phyloP scores from a whole-genome alignment of 495 filamentous ascomycete species.

The Podospora bellae-mahoneyi region DNA sequence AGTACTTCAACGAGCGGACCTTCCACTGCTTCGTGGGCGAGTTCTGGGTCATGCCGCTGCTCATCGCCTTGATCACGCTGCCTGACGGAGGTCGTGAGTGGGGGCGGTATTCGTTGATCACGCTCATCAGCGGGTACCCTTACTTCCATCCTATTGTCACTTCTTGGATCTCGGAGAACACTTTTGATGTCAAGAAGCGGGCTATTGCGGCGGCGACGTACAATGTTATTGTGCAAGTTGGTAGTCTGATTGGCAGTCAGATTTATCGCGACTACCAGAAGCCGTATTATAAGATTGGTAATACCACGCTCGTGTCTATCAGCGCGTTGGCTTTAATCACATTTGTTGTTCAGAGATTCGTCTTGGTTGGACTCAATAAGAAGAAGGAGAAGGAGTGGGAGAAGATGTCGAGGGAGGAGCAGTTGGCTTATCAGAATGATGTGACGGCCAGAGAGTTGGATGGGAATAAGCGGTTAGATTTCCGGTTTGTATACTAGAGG shows the following conservation, averaged over 20 bases:
- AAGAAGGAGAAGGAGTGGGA: constrained; percentile 41
- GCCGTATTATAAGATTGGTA: constrained; percentile 63
- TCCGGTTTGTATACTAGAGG: constrained; percentile 40
- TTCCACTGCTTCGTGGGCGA: constrained; percentile 44
- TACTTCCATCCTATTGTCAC: constrained; percentile 47
- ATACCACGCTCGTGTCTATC: constrained; percentile 60
- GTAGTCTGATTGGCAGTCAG: constrained; percentile 57
- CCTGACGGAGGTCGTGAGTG: constrained; percentile 39
- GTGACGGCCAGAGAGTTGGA: constrained; percentile 52
- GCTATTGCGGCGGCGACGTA: constrained; percentile 56
- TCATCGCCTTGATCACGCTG: constrained; percentile 39
- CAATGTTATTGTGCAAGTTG: constrained; percentile 65
- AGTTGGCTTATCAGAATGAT: constrained; percentile 59
- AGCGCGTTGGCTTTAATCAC: constrained; percentile 51
- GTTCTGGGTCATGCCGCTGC: constrained; percentile 47
- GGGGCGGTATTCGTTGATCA: constrained; percentile 44
- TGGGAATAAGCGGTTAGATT: constrained; percentile 69
- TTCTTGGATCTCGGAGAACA: constrained; percentile 46
- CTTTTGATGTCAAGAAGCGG: constrained; percentile 52
- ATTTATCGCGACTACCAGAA: constrained; percentile 63
- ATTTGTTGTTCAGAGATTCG: constrained; percentile 55
- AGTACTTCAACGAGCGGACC: constrained; percentile 45
- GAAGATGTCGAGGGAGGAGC: constrained; percentile 59
- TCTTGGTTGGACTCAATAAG: constrained; percentile 61
- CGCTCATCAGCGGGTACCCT: constrained; percentile 54